Evolutionary conservation across 2,329 filamentous ascomycete species (phyloP).

Genomic region (Aquanectria penicillioides): DNA sequence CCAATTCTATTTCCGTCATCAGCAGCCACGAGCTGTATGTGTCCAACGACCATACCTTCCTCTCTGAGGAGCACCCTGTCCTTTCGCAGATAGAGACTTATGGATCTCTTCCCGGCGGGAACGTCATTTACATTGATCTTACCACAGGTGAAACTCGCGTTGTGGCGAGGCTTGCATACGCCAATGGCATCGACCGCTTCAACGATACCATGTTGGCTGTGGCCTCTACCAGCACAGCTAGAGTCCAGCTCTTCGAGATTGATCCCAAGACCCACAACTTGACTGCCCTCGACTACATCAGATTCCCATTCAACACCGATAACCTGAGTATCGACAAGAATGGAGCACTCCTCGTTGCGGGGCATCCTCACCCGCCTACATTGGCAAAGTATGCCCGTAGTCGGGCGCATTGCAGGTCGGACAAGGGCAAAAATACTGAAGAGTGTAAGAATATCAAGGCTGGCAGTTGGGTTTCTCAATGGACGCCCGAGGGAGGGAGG

Average conservation of each 20-base stretch:
- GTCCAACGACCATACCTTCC: constrained; percentile 53
- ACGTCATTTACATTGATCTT: constrained; percentile 49
- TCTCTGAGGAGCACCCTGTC: constrained; percentile 32
- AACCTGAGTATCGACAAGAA: constrained; percentile 48
- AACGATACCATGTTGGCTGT: constrained; percentile 52
- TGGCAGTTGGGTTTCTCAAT: constrained; percentile 45
- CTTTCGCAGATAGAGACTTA: constrained; percentile 49
- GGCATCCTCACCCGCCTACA: constrained; percentile 49
- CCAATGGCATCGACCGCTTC: constrained; percentile 54
- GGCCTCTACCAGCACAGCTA: constrained; percentile 44
- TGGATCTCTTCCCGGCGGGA: constrained; percentile 44
- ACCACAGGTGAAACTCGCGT: constrained; percentile 29
- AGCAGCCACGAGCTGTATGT: constrained; percentile 51
- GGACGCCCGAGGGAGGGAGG: constrained; percentile 47
- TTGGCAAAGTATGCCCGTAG: constrained; percentile 42
- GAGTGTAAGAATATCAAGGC: constrained; percentile 19
- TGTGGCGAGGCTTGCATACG: constrained; percentile 49
- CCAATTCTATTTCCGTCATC: constrained; percentile 51
- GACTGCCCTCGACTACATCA: constrained; percentile 9
- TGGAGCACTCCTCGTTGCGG: constrained; percentile 50
- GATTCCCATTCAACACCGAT: constrained; percentile 51
- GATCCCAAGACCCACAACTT: constrained; percentile 7
- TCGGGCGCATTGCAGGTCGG: constrained; percentile 47
- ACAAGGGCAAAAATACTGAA: constrained; percentile 38
- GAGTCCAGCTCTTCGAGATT: constrained; percentile 25